Base-by-base conservation (phyloP, 345 rosid genomes). In the Eucalyptus sp. region DNA sequence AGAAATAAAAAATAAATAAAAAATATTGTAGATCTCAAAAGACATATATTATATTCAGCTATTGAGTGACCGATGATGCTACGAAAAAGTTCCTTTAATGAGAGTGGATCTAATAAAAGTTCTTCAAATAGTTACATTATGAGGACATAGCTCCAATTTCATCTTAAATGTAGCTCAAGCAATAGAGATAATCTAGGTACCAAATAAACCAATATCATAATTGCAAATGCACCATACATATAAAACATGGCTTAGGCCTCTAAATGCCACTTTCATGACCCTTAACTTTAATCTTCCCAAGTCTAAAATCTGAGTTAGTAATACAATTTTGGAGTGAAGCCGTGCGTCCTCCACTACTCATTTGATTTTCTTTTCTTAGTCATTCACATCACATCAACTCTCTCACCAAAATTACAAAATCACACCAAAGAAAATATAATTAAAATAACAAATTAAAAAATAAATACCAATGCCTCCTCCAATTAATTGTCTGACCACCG, bases 11-110 rank as follows among this genome's bases (percentile, higher is more conserved):
- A 68, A 33, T 1, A 33, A 33, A 33, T 2, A 33, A 66, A 8
- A 68, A 68, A 33, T 1, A 17, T 8, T 41, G 3, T 31, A 68
- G 11, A 68, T 31, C 80, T 8, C 43, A 9, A 68, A 68, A 68
- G 6, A 1, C 43, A 2, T 31, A 7, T 33, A 7, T 68, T 8
- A 31, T 16, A 68, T n/a, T 1, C 2, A 68, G 22, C 80, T 31
- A 68, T 17, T 16, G 2, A 8, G 24, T 20, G 80, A 3, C 37
- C 0, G 11, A 68, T 8, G 7, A 68, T 7, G 9, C 10, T 66
- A 15, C 10, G 0, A 29, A 31, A 66, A 4, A 15, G 18, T 15
- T 66, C 0, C 15, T 66, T 66, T 31, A 15, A 14, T 0, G 20
- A 15, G 37, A n/a, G 0, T 7, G 5, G 5, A 64, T 66, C 76